Conservation (phyloP, 164 flowering plant genomes). For the Aristolochia contorta region DNA sequence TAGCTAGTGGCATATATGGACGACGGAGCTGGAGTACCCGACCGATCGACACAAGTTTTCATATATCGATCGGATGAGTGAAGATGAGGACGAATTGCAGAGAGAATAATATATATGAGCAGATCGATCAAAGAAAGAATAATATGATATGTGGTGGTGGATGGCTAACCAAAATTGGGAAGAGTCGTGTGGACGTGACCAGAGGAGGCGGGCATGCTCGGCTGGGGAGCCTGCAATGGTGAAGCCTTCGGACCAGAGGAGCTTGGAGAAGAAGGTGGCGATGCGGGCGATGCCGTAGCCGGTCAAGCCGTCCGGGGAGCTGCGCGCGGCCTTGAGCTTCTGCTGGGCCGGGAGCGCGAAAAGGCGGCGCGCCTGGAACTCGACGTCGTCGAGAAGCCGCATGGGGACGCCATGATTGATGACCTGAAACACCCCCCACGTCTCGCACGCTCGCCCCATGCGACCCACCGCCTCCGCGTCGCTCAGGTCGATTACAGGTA, state of each 20-base stretch:
- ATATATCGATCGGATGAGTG: no score
- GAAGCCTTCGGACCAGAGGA: constrained; percentile 89
- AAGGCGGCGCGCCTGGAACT: constrained; percentile 26
- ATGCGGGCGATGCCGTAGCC: constrained; percentile 77
- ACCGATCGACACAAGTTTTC: no score
- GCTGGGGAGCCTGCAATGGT: constrained; percentile 61
- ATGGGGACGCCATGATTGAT: constrained; percentile 51
- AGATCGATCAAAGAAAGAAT: no score
- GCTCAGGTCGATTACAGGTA: constrained; percentile 53
- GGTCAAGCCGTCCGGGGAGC: constrained; percentile 36
- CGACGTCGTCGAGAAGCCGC: constrained; percentile 34
- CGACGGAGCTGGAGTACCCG: no score
- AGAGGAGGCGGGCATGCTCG: constrained; percentile 66
- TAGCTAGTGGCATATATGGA: no score
- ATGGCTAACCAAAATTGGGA: constrained; percentile 64
- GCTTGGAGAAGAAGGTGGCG: constrained; percentile 61
- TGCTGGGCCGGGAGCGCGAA: constrained; percentile 62
- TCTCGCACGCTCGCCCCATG: constrained; percentile 62
- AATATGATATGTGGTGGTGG: no score
- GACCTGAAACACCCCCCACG: constrained; percentile 82
- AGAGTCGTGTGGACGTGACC: constrained; percentile 65
- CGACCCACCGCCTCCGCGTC: constrained; percentile 26
- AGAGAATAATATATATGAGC: no score
- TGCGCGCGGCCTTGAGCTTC: constrained; percentile 69
- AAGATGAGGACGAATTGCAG: no score